Conservation (phyloP, 2,329 filamentous ascomycete species). For the Colletotrichum caudatum region DNA sequence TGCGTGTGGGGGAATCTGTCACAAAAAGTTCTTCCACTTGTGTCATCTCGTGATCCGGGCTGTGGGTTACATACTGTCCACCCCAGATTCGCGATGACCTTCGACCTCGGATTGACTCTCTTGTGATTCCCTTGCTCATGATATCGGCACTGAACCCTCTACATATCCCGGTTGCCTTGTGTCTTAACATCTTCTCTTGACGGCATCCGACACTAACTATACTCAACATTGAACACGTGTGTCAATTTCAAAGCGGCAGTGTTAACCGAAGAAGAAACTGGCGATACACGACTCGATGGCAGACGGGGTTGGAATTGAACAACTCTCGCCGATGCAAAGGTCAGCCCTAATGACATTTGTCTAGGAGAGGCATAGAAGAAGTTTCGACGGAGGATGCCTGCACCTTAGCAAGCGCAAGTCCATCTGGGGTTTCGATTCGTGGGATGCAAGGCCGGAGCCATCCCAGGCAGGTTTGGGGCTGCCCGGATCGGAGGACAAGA, state of each 20-base stretch:
- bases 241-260: background rate
- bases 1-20: background rate
- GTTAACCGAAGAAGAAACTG: too few relatives aligned
- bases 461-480: background rate
- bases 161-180: background rate
- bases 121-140: background rate
- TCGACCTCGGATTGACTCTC: background rate
- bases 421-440: background rate
- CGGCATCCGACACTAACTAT: background rate
- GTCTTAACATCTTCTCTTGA: background rate
- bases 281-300: background rate
- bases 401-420: background rate
- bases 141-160: background rate
- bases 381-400: background rate
- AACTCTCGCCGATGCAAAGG: background rate
- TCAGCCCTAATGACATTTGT: background rate
- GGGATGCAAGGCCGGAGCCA: background rate
- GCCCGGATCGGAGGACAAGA: background rate
- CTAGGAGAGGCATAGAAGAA: background rate
- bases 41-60: background rate
- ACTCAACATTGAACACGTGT: background rate
- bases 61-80: background rate
- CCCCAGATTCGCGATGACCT: background rate
- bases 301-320: background rate
- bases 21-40: background rate